These are phyloP conservation scores for Poronia punctata DNA, from an alignment of 495 filamentous ascomycete species.

Conservation along the genomic window DNA sequence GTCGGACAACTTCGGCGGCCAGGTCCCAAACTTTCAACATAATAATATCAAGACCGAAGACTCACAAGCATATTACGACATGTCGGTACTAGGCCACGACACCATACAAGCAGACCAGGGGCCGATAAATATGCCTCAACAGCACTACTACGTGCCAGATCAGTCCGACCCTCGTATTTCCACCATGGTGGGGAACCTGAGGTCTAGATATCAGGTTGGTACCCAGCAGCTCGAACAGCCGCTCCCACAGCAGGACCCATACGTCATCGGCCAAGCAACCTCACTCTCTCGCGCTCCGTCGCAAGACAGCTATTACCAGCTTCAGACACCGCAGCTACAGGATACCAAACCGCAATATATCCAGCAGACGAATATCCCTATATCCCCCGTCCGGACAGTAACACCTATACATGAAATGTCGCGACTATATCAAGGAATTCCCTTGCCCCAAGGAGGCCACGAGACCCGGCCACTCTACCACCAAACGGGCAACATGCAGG, in stretches of 20 bases:
- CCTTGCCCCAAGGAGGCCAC: too few relatives aligned
- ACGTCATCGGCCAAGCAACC: constrained; percentile 30
- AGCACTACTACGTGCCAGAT: constrained; percentile 42
- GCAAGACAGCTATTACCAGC: constrained; percentile 39
- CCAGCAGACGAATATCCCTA: too few relatives aligned
- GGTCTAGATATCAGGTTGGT: constrained; percentile 38
- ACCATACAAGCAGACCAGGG: constrained; percentile 30
- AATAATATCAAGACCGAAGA: constrained; percentile 39
- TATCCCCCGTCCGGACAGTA: too few relatives aligned
- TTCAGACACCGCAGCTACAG: too few relatives aligned
- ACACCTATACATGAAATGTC: too few relatives aligned
- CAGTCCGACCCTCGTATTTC: constrained; percentile 45
- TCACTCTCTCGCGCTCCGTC: constrained; percentile 33
- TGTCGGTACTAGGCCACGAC: constrained; percentile 24
- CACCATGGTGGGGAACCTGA: constrained; percentile 45
- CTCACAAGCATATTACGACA: constrained; percentile 31
- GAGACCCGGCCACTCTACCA: too few relatives aligned
- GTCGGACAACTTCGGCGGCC: constrained; percentile 38
- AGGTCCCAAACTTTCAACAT: constrained; percentile 33
- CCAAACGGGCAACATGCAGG: too few relatives aligned
- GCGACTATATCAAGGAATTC: too few relatives aligned
- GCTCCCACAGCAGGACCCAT: constrained; percentile 38
- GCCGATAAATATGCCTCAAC: constrained; percentile 36
- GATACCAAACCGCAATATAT: too few relatives aligned
- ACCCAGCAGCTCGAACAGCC: constrained; percentile 35